Conservation (phyloP, 257 asterid species). For the Plantago ovata region DNA sequence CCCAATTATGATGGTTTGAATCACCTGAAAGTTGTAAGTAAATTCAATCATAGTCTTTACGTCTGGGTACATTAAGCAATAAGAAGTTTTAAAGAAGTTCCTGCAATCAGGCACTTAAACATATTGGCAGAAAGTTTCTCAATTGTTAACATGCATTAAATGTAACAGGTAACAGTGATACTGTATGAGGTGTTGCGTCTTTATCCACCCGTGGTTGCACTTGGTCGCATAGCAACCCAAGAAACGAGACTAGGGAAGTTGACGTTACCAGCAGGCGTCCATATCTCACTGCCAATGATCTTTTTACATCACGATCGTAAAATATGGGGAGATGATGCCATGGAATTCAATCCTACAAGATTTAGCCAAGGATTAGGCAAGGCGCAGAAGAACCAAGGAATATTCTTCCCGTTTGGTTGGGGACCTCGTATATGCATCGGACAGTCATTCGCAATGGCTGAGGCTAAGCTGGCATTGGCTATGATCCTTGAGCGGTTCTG, state of each 20-base stretch:
- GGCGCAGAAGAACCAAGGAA: constrained; percentile 11
- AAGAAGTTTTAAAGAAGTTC: too few relatives aligned
- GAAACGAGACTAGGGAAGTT: constrained; percentile 11
- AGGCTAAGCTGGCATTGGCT: constrained; percentile 11
- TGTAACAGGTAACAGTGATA: constrained; percentile 1
- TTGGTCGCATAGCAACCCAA: neutral
- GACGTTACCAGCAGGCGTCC: constrained; percentile 6
- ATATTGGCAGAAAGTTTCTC: too few relatives aligned
- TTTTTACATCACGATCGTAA: neutral
- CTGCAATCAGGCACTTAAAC: too few relatives aligned
- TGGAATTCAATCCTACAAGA: constrained; percentile 8
- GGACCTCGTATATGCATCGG: constrained; percentile 13
- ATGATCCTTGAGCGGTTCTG: constrained; percentile 3
- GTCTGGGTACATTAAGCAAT: too few relatives aligned
- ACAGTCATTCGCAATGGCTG: constrained; percentile 5
- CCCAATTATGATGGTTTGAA: constrained; percentile 28
- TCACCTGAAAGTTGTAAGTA: constrained; percentile 35
- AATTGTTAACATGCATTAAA: too few relatives aligned
- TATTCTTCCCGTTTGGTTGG: constrained; percentile 13
- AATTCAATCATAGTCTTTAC: too few relatives aligned
- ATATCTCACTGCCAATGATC: neutral
- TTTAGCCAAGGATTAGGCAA: constrained; percentile 8
- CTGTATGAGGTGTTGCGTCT: constrained; percentile 8
- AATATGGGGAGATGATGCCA: constrained; percentile 12
- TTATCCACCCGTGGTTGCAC: neutral